Evolutionary conservation across 257 asterid species (phyloP), one percentile per base, ranked within the genome.

Genomic region (Petunia axillaris): DNA sequence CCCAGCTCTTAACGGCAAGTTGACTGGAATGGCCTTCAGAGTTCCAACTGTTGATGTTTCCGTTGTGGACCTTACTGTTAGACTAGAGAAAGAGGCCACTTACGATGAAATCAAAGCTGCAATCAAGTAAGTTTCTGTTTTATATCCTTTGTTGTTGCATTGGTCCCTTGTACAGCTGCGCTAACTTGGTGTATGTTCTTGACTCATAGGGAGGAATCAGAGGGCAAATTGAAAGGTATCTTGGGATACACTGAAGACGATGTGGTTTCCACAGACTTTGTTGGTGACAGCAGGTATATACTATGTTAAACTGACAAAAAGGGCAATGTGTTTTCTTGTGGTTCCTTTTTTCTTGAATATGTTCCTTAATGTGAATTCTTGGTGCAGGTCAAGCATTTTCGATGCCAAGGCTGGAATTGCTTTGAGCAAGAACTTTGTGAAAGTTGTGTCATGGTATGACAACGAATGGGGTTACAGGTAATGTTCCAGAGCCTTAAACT

Each of bases 341-440:
- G 16, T 38, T 11, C 10, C 16, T 48, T 43, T 36, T 62, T 11
- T 16, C 5, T 50, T 39, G 77, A 6, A 50, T 9, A 40, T 36
- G 4, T n/a, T 39, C 6, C 38, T 16, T 77, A 41, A 76, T 35
- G 39, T 41, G 70, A 62, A n/a, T 44, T 37, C n/a, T 63, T 75
- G 60, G 68, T 79, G 82, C 87, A 92, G 97, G 65, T 93, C 97
- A 14, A 91, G 93, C 88, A 90, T 93, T 46, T 93, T 90, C 13
- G 92, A 93, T 75, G 96, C 97, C 79, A 89, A 90, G 90, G 97
- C 95, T 54, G 97, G 97, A 58, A 93, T 93, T 82, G 92, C 97
- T 3, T 80, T 91, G 87, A 93, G 82, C 88, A 84, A 88, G 80
- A 90, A 84, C 55, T 91, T 86, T 35, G 90, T 91, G 77, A 91